Conservation (phyloP, 2,329 filamentous ascomycete species). For the Hymenoscyphus scutula region DNA sequence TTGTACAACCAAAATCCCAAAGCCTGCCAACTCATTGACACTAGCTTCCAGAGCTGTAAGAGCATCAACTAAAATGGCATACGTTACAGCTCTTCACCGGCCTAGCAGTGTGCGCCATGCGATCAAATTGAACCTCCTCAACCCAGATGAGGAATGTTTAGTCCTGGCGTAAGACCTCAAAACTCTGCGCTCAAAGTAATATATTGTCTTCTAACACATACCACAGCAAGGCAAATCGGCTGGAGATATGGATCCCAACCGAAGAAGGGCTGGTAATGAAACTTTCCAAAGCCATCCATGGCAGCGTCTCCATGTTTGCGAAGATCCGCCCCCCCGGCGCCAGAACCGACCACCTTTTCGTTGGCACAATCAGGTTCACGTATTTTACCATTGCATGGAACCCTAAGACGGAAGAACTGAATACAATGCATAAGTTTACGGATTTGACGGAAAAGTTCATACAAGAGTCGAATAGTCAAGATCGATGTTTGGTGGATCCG, state of each 20-base stretch:
- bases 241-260: conserved; percentile 76
- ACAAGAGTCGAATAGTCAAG: conserved; percentile 78
- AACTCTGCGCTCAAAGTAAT: background rate
- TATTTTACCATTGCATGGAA: conserved; percentile 94
- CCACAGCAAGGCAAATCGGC: conserved; percentile 73
- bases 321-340: conserved; percentile 73
- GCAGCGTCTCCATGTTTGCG: conserved; percentile 81
- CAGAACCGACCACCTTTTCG: conserved; percentile 79
- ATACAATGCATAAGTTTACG: conserved; percentile 49
- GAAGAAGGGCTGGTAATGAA: conserved; percentile 63
- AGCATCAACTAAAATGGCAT: conserved; percentile 65
- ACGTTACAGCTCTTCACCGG: conserved; percentile 88
- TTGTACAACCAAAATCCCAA: background rate
- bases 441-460: conserved; percentile 59
- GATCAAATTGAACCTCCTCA: conserved; percentile 73
- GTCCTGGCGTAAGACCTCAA: conserved; percentile 71
- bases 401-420: conserved; percentile 47
- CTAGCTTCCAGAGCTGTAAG: background rate
- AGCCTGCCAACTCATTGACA: background rate
- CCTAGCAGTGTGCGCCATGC: conserved; percentile 91
- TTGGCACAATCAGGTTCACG: conserved; percentile 84
- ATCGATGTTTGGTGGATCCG: conserved; percentile 81
- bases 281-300: conserved; percentile 73
- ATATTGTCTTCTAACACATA: conserved; percentile 23
- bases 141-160: conserved; percentile 73